Base-by-base conservation (phyloP, 2,329 filamentous ascomycete genomes). In the Talaromyces amestolkiae region DNA sequence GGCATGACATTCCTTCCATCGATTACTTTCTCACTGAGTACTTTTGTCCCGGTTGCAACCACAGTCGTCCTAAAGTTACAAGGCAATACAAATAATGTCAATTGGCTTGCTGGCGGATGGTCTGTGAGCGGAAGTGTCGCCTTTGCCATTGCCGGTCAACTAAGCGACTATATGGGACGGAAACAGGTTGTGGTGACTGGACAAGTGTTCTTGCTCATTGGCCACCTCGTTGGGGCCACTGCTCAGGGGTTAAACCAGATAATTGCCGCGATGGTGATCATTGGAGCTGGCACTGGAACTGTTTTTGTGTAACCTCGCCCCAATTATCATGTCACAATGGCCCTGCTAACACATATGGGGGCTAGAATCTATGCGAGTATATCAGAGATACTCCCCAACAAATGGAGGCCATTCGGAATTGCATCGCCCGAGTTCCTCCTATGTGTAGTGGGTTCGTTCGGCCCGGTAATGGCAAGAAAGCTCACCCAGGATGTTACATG, bases 111-210 rank as follows among this genome's bases (percentile, higher is more conserved):
- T 19, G 31, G 31, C 33, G 54, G 54, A 13, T 58, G 54, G 54
- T 58, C 54, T 13, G 13, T 58, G 17, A 39, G 54, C 17, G 54
- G 58, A 10, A 61, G 58, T 33, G 58, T 61, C 33, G 58, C 58
- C 39, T 61, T 61, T 61, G 58, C 58, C 15, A 61, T 61, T 9
- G 58, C 58, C 3, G 58, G 58, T 17, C 58, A 61, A 22, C 39
- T 61, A n/a, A 61, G 58, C 22, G 58, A 61, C 41, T 61, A 61
- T 13, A 33, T 61, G 27, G 58, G 58, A n/a, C 41, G 58, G 4
- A 24, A 33, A 15, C 27, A 61, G 17, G 33, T 51, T 17, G 43
- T 61, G 2, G 11, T 61, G 6, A 41, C 39, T 2, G 39, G 39
- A 3, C 39, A 41, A n/a, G 5, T 4, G 39, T 41, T 41, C 39